Conservation (phyloP, 169 alveolate species). For the Plasmodium cynomolgi region DNA sequence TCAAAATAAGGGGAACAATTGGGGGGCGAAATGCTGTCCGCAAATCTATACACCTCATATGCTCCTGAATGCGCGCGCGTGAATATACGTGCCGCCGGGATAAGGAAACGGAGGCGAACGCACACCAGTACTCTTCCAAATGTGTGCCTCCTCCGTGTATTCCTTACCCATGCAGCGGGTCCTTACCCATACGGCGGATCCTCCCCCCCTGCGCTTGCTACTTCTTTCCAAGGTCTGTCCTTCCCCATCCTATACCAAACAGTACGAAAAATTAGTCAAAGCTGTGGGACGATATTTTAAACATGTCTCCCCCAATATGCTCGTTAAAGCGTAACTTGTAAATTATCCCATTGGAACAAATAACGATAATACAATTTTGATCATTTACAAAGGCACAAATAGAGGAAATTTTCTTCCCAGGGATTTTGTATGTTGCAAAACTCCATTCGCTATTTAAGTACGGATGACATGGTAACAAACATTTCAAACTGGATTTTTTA, state of each 20-base stretch:
- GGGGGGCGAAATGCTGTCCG: not conserved
- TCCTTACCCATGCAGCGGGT: not conserved
- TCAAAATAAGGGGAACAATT: not conserved
- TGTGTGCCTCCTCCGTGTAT: not conserved
- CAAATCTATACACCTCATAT: not conserved
- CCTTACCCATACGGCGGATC: not conserved
- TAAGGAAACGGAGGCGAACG: not conserved
- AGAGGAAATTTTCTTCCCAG: conserved; percentile 68
- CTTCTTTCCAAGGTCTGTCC: not conserved
- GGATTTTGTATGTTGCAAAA: conserved; percentile 54
- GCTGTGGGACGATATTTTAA: conserved; percentile 67
- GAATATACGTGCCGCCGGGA: not conserved
- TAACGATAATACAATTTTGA: conserved; percentile 71
- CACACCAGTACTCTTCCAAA: not conserved
- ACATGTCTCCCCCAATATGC: conserved; percentile 70
- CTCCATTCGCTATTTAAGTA: conserved; percentile 73
- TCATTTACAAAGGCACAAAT: conserved; percentile 72
- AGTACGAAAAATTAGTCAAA: conserved; percentile 28
- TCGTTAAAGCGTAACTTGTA: conserved; percentile 58
- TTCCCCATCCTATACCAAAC: not conserved
- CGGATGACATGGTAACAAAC: conserved; percentile 71
- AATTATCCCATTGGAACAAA: conserved; percentile 63
- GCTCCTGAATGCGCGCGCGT: not conserved
- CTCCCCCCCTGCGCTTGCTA: not conserved
- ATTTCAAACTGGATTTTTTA: conserved; percentile 59